Base-by-base conservation (phyloP, 352 stramenopile species). In the Globisporangium sylvaticum region DNA sequence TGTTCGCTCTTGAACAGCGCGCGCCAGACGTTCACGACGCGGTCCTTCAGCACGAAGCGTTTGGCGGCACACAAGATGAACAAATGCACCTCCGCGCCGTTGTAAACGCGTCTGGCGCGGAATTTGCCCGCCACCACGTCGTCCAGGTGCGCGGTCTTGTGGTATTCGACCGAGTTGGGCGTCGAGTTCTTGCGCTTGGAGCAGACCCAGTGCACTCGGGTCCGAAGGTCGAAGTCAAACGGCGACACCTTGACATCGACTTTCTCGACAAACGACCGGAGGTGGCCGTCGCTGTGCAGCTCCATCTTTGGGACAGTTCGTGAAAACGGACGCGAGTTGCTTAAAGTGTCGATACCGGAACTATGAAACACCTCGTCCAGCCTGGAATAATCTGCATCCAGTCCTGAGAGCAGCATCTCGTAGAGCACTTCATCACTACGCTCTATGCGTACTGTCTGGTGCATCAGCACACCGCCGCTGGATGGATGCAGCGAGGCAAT, bases 221-320 rank as follows among this genome's bases (percentile, higher is more conserved):
- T 54, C 12, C 24, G 37, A 25, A 64, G 58, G 9, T 42, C 27
- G 32, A 64, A 54, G 20, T 53, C 39, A 24, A 64, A 64, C 6
- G 58, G 58, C 37, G 8, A 24, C 3, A 55, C 25, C 18, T 55
- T 37, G 24, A 64, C 58, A 4, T 27, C 37, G 24, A 54, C 15
- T 18, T 44, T 55, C 58, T 63, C 58, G 25, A 64, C 20, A 9
- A 27, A 64, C 7, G 39, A 64, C 25, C 37, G 58, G 12, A 31
- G 25, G 24, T 42, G 37, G 12, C 18, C 39, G 42, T 64, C 18
- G 3, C 27, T 10, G 14, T 9, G 42, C 1, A 31, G 4, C 25
- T 53, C 42, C 7, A 29, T 44, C 25, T 34, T 37, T 1, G 56
- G 56, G 1, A 3, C 32, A n/a, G 22, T n/a, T n/a, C 4, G 9